These are phyloP conservation scores for Fusarium tanahbumbuense DNA, from an alignment of 2,329 filamentous ascomycete genomes.

Conservation along the genomic window DNA sequence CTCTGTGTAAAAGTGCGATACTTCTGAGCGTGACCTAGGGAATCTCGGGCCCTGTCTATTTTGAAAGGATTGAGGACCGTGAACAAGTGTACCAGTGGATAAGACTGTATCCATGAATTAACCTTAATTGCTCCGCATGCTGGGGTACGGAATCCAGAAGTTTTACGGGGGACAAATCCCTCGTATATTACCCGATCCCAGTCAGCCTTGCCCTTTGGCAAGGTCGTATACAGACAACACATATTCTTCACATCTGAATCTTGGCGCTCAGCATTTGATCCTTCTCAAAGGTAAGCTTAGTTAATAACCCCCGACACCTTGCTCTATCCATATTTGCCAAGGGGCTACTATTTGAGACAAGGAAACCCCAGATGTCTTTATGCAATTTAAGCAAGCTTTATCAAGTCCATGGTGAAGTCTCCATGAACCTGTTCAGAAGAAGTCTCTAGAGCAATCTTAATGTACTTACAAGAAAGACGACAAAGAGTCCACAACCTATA, in stretches of 20 bases:
- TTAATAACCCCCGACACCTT: not conserved
- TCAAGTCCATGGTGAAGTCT: not conserved
- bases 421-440: rapidly evolving
- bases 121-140: not conserved
- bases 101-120: not conserved
- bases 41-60: not conserved
- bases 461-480: not conserved
- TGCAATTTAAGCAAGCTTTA: not conserved
- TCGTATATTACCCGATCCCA: not conserved
- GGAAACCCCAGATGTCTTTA: not conserved
- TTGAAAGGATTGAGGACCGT: not conserved
- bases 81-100: not conserved
- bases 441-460: not conserved
- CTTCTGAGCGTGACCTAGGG: not conserved
- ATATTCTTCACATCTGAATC: not conserved
- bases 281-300: not conserved
- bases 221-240: not conserved
- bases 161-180: not conserved
- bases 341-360: not conserved
- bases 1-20: not conserved
- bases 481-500: too few species aligned
- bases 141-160: not conserved
- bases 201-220: not conserved
- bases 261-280: not conserved
- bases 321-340: not conserved